A percentile compares a stretch with the other conserved stretches of the same genome.
Evolutionary conservation across 2,329 filamentous ascomycete genomes (phyloP).

Genomic region (Fusarium sp.): DNA sequence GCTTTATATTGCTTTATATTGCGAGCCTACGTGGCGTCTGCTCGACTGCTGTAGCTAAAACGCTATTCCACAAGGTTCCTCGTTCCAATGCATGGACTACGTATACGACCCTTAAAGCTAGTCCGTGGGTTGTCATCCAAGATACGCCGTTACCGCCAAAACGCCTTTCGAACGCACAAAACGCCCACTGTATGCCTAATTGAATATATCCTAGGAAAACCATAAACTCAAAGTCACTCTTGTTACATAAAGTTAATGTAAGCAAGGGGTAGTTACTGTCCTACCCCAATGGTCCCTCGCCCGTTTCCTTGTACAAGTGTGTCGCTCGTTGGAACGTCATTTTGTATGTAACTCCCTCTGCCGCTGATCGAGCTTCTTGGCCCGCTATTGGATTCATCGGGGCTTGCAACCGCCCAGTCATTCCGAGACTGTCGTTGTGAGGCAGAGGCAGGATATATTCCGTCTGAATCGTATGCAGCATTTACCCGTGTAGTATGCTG

Average conservation of each 20-base stretch:
- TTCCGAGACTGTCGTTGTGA: constrained; percentile 30
- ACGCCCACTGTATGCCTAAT: constrained; percentile 1
- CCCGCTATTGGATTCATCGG: constrained; percentile 19
- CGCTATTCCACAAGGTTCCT: background rate
- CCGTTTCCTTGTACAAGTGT: background rate
- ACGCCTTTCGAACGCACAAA: constrained; percentile 22
- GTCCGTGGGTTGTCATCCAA: constrained; percentile 13
- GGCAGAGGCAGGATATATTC: constrained; percentile 24
- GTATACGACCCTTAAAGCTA: constrained; percentile 16
- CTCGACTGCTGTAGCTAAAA: background rate
- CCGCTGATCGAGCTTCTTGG: constrained; percentile 10
- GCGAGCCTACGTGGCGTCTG: background rate
- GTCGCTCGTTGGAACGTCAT: background rate
- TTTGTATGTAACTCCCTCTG: constrained; percentile 9
- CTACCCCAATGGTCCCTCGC: constrained; percentile 10
- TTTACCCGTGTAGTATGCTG: constrained; percentile 48
- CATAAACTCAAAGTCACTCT: background rate
- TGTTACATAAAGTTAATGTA: background rate
- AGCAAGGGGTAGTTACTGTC: constrained; percentile 6
- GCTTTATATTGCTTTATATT: background rate
- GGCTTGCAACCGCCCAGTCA: constrained; percentile 17
- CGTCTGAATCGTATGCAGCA: constrained; percentile 29
- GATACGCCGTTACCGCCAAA: constrained; percentile 18
- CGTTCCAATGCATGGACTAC: constrained; percentile 1
- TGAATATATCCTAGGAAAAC: constrained; percentile 7